A percentile compares a stretch with the other conserved stretches of the same genome.
These are phyloP conservation scores for Sarcodon sp. DNA, from an alignment of 768 basidiomycete genomes.

Conservation along the genomic window DNA sequence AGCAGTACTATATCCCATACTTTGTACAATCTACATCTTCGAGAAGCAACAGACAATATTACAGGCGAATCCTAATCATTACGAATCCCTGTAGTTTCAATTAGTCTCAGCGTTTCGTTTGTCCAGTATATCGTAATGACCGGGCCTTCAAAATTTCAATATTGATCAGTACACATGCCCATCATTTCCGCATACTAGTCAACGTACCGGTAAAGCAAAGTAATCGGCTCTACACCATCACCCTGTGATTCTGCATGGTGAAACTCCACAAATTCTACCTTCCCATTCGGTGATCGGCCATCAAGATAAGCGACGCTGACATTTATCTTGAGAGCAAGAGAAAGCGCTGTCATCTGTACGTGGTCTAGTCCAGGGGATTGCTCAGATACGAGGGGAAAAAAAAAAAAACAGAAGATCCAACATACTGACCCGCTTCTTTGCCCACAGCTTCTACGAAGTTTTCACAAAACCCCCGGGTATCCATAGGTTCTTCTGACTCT, in stretches of 20 bases:
- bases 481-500: constrained; percentile 46
- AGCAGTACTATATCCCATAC: too few species aligned
- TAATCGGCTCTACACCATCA: constrained; percentile 30
- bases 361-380: constrained; percentile 38
- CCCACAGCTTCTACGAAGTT: constrained; percentile 66
- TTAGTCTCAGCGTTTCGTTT: constrained; percentile 13
- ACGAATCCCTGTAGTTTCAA: background rate
- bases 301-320: constrained; percentile 76
- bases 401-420: background rate
- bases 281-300: constrained; percentile 30
- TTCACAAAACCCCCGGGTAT: constrained; percentile 57
- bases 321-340: constrained; percentile 51
- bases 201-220: constrained; percentile 59
- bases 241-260: constrained; percentile 31
- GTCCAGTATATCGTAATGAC: constrained; percentile 75
- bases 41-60: too few species aligned
- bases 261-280: constrained; percentile 60
- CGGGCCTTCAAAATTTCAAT: constrained; percentile 44
- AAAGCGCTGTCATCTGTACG: constrained; percentile 69
- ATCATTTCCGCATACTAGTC: background rate
- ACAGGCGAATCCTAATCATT: too few species aligned
- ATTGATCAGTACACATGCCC: background rate
- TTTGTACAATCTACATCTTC: too few species aligned
- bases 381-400: background rate
- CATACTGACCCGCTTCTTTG: constrained; percentile 54